A percentile compares a stretch with the other conserved stretches of the same genome.
Evolutionary conservation across 345 rosid species (phyloP).

Genomic region (sweet orange (Citrus sinensis)): DNA sequence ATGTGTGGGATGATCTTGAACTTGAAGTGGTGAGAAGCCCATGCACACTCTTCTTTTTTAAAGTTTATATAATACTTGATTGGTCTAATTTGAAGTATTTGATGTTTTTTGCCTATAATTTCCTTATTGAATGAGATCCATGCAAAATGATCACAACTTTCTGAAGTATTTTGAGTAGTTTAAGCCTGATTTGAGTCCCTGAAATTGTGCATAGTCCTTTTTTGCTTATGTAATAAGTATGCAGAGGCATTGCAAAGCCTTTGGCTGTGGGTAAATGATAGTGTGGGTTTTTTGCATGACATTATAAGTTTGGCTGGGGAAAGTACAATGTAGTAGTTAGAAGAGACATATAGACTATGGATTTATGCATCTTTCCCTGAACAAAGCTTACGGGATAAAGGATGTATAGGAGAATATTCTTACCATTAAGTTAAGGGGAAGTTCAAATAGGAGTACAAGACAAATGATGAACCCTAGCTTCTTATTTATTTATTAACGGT

Average conservation of each 20-base stretch:
- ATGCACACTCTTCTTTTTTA: conserved; percentile 9
- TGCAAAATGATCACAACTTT: background rate
- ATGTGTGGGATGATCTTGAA: conserved; percentile 36
- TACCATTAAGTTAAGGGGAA: background rate
- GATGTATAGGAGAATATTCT: background rate
- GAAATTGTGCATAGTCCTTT: background rate
- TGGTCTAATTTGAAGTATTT: background rate
- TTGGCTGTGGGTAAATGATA: background rate
- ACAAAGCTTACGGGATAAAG: background rate
- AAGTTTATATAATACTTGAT: background rate
- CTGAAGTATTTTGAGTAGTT: background rate
- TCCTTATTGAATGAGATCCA: background rate
- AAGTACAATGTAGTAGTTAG: background rate
- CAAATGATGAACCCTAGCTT: background rate
- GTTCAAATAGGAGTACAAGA: background rate
- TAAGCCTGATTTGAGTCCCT: background rate
- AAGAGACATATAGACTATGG: background rate
- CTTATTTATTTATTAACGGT: background rate
- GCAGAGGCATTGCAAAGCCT: background rate
- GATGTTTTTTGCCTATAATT: background rate
- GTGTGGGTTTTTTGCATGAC: background rate
- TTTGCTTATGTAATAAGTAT: background rate
- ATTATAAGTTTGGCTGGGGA: background rate
- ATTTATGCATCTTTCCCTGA: conserved; percentile 2
- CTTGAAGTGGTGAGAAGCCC: conserved; percentile 49